Base-by-base conservation (phyloP, 129 eudicot species). In the Artemisia argyi region DNA sequence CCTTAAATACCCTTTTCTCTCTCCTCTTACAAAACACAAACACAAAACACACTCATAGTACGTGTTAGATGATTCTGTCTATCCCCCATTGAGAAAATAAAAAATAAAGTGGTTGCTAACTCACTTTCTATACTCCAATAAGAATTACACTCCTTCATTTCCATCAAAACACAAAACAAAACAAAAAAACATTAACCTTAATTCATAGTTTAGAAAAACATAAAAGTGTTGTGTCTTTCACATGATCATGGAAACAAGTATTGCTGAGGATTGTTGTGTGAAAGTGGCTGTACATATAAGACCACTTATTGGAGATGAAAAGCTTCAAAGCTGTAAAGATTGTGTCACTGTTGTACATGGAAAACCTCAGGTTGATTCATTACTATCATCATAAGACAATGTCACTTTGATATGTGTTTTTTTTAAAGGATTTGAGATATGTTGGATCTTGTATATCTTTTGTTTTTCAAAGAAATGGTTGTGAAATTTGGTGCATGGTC, bases 261-360 rank as follows among this genome's bases (percentile, higher is more conserved):
- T 5, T 5, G 22, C 70, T 53, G 95, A 87, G 66, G 96, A 93
- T 74, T 93, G 98, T 71, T 87, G 96, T 80, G 98, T 93, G 28
- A 90, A 93, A 82, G 98, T 93, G 15, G 97, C 98, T 3, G 92
- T 93, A 72, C 98, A 93, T 66, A 81, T 93, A 58, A 83, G 98
- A 54, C 98, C 98, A 3, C 86, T 93, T 17, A 90, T 93, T 22
- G 98, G 92, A 30, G 98, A 93, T 82, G 98, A 93, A 70, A 79
- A 75, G 82, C 81, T 93, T 68, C 98, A 90, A 60, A 97, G 86
- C 7, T 93, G 98, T 81, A 84, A 87, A 73, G 98, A 93, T 78
- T 93, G 98, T 61, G 97, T 93, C 67, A 24, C 89, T 39, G 87
- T 93, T 62, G 92, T 85, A 57, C 87, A 83, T 39, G 96, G 89